These are phyloP conservation scores for Huntiella bhutanensis DNA, from an alignment of 2,329 filamentous ascomycete genomes.

Conservation along the genomic window DNA sequence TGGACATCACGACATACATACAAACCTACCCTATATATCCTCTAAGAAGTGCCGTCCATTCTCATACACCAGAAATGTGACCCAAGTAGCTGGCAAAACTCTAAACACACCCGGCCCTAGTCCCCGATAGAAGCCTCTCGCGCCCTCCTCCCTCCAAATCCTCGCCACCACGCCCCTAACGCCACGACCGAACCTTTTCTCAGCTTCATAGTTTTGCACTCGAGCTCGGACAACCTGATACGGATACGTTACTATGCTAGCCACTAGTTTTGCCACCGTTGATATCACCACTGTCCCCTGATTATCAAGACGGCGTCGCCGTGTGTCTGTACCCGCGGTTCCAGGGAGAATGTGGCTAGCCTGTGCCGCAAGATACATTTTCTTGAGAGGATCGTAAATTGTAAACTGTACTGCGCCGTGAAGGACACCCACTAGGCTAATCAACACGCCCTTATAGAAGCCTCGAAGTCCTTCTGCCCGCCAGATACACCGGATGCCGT, in stretches of 20 bases:
- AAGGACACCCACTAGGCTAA: slow-evolving; percentile 68
- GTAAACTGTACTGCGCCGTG: slow-evolving; percentile 94
- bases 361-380: slow-evolving; percentile 28
- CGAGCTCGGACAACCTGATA: slow-evolving; percentile 83
- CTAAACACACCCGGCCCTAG: slow-evolving; percentile 74
- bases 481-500: slow-evolving; percentile 50
- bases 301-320: slow-evolving; percentile 23
- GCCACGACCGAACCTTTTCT: slow-evolving; percentile 51
- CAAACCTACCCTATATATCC: not conserved
- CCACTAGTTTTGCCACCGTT: slow-evolving; percentile 65
- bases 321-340: slow-evolving; percentile 6
- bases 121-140: slow-evolving; percentile 78
- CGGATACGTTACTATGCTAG: slow-evolving; percentile 79
- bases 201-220: slow-evolving; percentile 75
- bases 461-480: slow-evolving; percentile 53
- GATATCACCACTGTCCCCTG: slow-evolving; percentile 67
- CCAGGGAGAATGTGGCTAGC: slow-evolving; percentile 17
- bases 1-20: too few species aligned
- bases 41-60: slow-evolving; percentile 63
- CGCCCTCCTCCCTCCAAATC: slow-evolving; percentile 63
- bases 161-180: slow-evolving; percentile 49
- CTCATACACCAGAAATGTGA: slow-evolving; percentile 94
- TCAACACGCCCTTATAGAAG: slow-evolving; percentile 73
- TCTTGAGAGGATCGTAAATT: slow-evolving; percentile 61
- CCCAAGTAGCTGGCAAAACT: slow-evolving; percentile 85